Evolutionary conservation across 176 grass and related monocot species (phyloP).

Genomic region (Raddia guianensis): DNA sequence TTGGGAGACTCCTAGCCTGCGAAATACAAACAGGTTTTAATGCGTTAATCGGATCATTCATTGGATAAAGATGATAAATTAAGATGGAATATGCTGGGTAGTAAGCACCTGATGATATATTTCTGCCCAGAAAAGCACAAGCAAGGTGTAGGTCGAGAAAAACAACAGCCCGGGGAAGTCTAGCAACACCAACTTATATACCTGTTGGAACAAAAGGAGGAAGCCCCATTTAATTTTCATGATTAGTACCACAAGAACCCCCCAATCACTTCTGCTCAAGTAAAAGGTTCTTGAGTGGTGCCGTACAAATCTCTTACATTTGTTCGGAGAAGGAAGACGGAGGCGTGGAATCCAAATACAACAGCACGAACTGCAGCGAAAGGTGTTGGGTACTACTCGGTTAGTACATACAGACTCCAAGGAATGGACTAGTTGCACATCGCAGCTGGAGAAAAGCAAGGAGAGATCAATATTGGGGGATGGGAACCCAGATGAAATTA

Average conservation of each 20-base stretch:
- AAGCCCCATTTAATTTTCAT: background rate
- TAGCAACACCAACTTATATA: conserved; percentile 68
- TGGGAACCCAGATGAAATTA: conserved; percentile 24
- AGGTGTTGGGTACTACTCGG: background rate
- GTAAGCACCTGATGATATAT: conserved; percentile 90
- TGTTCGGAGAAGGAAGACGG: conserved; percentile 67
- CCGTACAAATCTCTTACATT: conserved; percentile 51
- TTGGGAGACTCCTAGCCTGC: conserved; percentile 86
- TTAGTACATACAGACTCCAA: background rate
- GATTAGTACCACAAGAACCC: background rate
- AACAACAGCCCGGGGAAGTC: conserved; percentile 86
- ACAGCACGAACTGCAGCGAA: conserved; percentile 68
- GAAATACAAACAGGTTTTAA: conserved; percentile 17
- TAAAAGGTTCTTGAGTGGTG: background rate
- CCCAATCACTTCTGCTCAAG: background rate
- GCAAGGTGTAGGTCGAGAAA: conserved; percentile 95
- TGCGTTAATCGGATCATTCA: background rate
- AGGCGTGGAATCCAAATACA: conserved; percentile 74
- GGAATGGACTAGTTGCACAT: background rate
- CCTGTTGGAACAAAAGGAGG: conserved; percentile 42
- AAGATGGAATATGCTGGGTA: background rate
- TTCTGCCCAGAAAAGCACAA: conserved; percentile 99
- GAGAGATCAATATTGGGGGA: background rate
- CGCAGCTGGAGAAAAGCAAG: background rate
- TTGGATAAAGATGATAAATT: background rate